Percentiles rank a stretch among this genome's conserved stretches.
Evolutionary conservation across 495 filamentous ascomycete species (phyloP).

Genomic region (Penicillium riverlandense): DNA sequence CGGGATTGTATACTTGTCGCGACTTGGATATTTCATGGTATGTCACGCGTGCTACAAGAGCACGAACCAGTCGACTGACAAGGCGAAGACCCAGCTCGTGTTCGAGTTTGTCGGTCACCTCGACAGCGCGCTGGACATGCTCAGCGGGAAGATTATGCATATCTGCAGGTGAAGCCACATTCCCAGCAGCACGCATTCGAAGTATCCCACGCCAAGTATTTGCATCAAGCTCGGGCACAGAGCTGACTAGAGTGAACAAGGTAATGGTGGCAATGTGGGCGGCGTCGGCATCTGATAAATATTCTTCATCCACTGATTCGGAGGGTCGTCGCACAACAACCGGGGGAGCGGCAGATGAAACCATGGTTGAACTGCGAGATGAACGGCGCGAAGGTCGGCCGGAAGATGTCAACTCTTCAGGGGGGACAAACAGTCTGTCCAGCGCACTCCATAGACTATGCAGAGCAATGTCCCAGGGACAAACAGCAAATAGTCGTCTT

Average conservation of each 20-base stretch:
- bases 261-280: conserved; percentile 50
- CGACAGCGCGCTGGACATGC: conserved; percentile 23
- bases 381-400: conserved; percentile 28
- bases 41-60: conserved; percentile 44
- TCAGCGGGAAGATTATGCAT: conserved; percentile 26
- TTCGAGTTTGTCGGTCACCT: conserved; percentile 48
- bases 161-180: conserved; percentile 40
- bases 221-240: conserved; percentile 36
- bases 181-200: conserved; percentile 46
- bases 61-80: conserved; percentile 46
- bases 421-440: conserved; percentile 60
- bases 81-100: conserved; percentile 54
- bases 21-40: conserved; percentile 45
- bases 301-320: conserved; percentile 21
- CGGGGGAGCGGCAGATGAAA: conserved; percentile 11
- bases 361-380: conserved; percentile 26
- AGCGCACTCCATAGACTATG: conserved; percentile 71
- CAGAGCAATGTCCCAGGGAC: conserved; percentile 51
- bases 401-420: conserved; percentile 42
- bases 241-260: conserved; percentile 50
- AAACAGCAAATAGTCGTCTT: conserved; percentile 28
- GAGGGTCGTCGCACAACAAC: conserved; percentile 22
- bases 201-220: conserved; percentile 45
- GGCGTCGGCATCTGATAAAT: conserved; percentile 46
- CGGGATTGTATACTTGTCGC: conserved; percentile 25